Evolutionary conservation across 2,329 filamentous ascomycete genomes (phyloP), one percentile per base, ranked within the genome.

Genomic region (Colletotrichum endophyticum): DNA sequence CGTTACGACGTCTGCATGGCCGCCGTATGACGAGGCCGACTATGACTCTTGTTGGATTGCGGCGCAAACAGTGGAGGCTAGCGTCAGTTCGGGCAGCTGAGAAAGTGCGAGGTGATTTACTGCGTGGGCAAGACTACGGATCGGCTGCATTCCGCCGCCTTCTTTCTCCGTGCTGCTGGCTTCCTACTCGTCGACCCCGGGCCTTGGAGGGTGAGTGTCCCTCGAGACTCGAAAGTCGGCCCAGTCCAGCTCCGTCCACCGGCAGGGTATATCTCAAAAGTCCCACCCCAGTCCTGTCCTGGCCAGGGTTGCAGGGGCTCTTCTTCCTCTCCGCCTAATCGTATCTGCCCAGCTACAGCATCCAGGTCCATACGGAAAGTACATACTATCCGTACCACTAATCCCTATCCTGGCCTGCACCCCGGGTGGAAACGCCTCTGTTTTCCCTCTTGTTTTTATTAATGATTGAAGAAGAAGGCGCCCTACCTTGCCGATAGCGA

Each of bases 361-460:
- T 28, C 25, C 56, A 27, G 22, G 15, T 30, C 56, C 56, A 27
- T 59, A 27, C 27, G 56, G 16, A 59, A 59, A 59, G 44, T 53
- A 59, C 25, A 30, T 59, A 59, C 22, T n/a, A 30, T 59, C 22
- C 27, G 27, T 27, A 53, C 57, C 44, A 61, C 74, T 69, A 62
- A 70, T 70, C 57, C 64, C 64, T 59, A 70, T 69, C 44, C 64
- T 74, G 64, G 64, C 49, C 44, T 70, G 64, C 74, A 70, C 56
- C 70, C 64, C 70, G 70, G 59, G 74, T 70, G 64, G 70, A 32
- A 74, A 61, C 74, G 74, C 63, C 64, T 73, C 70, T 66, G 30
- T 69, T 73, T 36, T 59, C 39, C 15, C 61, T 44, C 22, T 32
- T 34, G 25, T 63, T 53, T 61, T 53, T 63, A 61, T 70, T 61